A percentile compares a stretch with the other conserved stretches of the same genome.
Conservation (phyloP, 2,329 filamentous ascomycete genomes). For the Teratosphaeria nubilosa region DNA sequence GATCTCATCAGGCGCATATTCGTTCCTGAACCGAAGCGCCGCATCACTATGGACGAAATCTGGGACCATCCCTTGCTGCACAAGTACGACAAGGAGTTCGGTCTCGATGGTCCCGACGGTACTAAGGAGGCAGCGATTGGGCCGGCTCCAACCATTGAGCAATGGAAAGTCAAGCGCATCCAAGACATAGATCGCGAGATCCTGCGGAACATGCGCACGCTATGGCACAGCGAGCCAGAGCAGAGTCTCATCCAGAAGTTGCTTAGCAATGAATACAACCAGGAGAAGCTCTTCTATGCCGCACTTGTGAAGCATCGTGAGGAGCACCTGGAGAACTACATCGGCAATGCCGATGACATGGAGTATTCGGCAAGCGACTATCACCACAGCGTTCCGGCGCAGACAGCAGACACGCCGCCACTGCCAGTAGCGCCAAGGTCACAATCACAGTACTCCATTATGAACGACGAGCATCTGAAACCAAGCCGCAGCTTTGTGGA, state of each 20-base stretch:
- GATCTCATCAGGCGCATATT: slow-evolving; percentile 75
- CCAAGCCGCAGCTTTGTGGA: slow-evolving; percentile 40
- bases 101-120: slow-evolving; percentile 50
- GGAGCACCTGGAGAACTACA: slow-evolving; percentile 76
- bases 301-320: slow-evolving; percentile 73
- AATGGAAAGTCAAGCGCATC: slow-evolving; percentile 51
- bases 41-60: slow-evolving; percentile 71
- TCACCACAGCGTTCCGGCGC: slow-evolving; percentile 47
- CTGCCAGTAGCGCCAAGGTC: slow-evolving; percentile 31
- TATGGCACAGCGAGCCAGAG: slow-evolving; percentile 82
- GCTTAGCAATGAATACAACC: slow-evolving; percentile 50
- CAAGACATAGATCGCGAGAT: slow-evolving; percentile 72
- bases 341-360: slow-evolving; percentile 53
- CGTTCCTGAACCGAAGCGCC: slow-evolving; percentile 63
- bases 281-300: slow-evolving; percentile 89
- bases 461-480: slow-evolving; percentile 44
- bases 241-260: slow-evolving; percentile 61
- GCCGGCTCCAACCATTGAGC: slow-evolving; percentile 46
- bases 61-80: slow-evolving; percentile 80
- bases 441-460: slow-evolving; percentile 47
- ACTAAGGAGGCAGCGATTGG: slow-evolving; percentile 41
- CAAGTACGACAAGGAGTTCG: slow-evolving; percentile 65
- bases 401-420: slow-evolving; percentile 23
- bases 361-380: slow-evolving; percentile 86
- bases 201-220: slow-evolving; percentile 71